phyloP scores from a whole-genome alignment of 495 filamentous ascomycete genomes.

The Neurospora intermedia region DNA sequence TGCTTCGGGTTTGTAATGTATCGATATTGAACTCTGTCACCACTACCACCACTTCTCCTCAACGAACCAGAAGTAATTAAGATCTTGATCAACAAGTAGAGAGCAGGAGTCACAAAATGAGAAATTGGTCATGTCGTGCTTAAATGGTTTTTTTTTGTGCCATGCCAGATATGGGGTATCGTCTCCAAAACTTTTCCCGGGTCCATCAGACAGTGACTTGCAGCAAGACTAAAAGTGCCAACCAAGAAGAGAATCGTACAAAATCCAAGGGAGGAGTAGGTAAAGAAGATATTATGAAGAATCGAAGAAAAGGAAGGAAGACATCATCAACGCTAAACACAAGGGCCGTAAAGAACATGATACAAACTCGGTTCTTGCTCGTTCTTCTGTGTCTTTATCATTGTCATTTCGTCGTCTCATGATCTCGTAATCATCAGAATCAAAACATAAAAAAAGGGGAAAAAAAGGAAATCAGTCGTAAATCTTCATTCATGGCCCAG shows the following conservation, averaged over 20 bases:
- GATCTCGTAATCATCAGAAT: neutral
- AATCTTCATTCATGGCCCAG: neutral
- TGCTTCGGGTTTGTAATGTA: neutral
- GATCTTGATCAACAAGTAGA: neutral
- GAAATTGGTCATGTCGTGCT: neutral
- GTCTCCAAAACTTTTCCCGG: neutral
- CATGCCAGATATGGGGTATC: neutral
- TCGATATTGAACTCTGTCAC: neutral
- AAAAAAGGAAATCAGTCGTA: neutral
- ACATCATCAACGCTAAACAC: neutral
- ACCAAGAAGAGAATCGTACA: neutral
- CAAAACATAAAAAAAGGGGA: neutral
- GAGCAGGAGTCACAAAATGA: neutral
- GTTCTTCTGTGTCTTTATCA: slow-evolving; percentile 6
- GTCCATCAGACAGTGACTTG: neutral
- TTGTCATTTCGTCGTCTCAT: slow-evolving; percentile 7
- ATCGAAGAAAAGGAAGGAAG: neutral
- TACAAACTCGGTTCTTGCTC: neutral
- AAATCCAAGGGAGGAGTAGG: neutral
- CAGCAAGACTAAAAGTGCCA: neutral
- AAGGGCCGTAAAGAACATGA: neutral
- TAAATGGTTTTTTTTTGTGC: neutral
- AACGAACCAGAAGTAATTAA: neutral
- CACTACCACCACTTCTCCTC: neutral
- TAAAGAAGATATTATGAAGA: neutral